Base-by-base conservation (phyloP, 73 alveolate genomes). In the Uronychia binucleata region DNA sequence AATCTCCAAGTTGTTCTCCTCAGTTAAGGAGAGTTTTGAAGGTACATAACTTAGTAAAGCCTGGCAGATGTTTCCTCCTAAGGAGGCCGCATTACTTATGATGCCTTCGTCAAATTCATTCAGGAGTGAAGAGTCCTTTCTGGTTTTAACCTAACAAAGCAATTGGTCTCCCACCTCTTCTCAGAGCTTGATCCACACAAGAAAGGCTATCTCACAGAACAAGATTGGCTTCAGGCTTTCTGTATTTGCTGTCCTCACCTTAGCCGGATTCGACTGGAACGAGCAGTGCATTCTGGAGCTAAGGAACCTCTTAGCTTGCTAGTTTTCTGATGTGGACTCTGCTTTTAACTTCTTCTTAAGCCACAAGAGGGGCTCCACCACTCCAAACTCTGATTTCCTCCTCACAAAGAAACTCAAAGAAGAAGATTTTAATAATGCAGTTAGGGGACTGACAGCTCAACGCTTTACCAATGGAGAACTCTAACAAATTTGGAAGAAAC, bases 101-200 rank as follows among this genome's bases (percentile, higher is more conserved):
- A 88, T 31, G 77, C 92, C 33, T 94, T 94, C 90, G 89, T 81
- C 33, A 83, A 78, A n/a, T 96, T 96, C 90, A 77, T 96, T 0
- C 81, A 94, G 46, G 92, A 92, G 34, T 67, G 80, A 34, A 86
- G 89, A 35, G 96, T 92, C 28, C 91, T 96, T 27, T 75, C 88
- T 27, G 99, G 99, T 28, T 96, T 96, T 83, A 96, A 94, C 81
- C 84, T 96, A 34, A 96, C 99, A 14, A 86, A 88, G 30, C 79
- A 91, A 30, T 86, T 96, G 33, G 75, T 91, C 32, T 82, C 88
- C 57, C 88, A 92, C 31, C 92, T 96, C 59, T 96, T 96, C 80
- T 88, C 97, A 28, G 92, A 89, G 59, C 46, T 96, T 74, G 99
- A 96, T 82, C 90, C 98, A 1, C 98, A 96, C 83, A 95, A 92